Evolutionary conservation across 441 rosid species (phyloP).

Genomic region (Macaranga tanarius): DNA sequence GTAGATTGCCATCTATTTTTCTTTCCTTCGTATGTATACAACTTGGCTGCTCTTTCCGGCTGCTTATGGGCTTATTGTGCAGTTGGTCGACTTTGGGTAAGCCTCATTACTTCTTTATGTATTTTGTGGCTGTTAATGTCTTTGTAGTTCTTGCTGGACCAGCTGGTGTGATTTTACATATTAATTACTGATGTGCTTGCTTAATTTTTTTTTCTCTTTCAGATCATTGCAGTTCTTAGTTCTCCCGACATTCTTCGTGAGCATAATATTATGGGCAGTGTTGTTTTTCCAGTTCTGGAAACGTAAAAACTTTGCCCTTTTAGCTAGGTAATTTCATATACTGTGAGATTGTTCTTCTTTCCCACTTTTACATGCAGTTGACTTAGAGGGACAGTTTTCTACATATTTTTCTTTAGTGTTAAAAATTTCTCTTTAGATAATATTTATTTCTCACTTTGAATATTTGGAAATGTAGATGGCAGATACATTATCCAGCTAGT

Average conservation of each 20-base stretch:
- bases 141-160: conserved; percentile 14
- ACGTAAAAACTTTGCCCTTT: conserved; percentile 77
- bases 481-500: conserved; percentile 60
- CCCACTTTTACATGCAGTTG: background rate
- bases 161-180: conserved; percentile 18
- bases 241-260: conserved; percentile 71
- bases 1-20: conserved; percentile 84
- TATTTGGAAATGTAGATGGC: conserved; percentile 54
- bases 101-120: conserved; percentile 19
- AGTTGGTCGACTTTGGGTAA: conserved; percentile 77
- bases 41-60: conserved; percentile 87
- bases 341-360: conserved; percentile 1
- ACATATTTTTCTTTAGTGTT: background rate
- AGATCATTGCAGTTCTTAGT: conserved; percentile 72
- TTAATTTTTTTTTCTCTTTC: conserved; percentile 20
- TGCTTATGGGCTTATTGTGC: conserved; percentile 53
- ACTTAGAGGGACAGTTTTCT: background rate
- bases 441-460: conserved; percentile 18
- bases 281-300: conserved; percentile 96
- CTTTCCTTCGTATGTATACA: conserved; percentile 90
- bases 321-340: conserved; percentile 53
- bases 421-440: background rate
- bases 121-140: conserved; percentile 14
- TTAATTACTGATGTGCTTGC: background rate
- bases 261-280: conserved; percentile 76